phyloP scores from a whole-genome alignment of 192 early-diverging fungal species.

The Coemansia sp. region DNA sequence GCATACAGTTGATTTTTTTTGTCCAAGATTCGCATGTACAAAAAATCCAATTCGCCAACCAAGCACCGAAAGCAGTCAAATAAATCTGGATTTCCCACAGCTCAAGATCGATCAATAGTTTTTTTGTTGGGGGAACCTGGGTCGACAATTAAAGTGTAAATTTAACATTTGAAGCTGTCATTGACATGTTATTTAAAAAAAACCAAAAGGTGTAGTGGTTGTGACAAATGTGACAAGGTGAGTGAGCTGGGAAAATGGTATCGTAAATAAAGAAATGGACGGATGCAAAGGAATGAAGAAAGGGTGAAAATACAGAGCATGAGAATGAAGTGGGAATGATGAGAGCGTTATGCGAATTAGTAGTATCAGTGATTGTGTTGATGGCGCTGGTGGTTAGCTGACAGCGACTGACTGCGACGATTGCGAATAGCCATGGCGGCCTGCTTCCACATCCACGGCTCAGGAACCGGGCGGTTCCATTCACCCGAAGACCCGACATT shows the following conservation, averaged over 20 bases:
- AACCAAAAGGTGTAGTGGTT: too few species aligned
- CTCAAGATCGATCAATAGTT: not conserved
- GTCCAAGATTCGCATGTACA: not conserved
- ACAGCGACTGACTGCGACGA: conserved; percentile 48
- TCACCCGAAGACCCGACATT: conserved; percentile 16
- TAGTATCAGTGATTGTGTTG: conserved; percentile 2
- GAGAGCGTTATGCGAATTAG: too few species aligned
- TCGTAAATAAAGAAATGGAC: too few species aligned
- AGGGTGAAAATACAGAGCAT: not conserved
- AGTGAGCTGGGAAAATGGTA: too few species aligned
- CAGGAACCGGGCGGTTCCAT: conserved; percentile 32
- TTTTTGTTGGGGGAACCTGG: not conserved
- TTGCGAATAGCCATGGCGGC: conserved; percentile 49
- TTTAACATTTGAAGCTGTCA: too few species aligned
- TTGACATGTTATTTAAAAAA: too few species aligned
- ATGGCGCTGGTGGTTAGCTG: conserved; percentile 20
- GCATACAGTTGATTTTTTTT: not conserved
- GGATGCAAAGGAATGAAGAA: too few species aligned
- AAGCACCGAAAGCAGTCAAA: not conserved
- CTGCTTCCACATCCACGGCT: conserved; percentile 54
- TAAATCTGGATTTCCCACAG: not conserved
- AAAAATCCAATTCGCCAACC: not conserved
- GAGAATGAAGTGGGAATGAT: not conserved
- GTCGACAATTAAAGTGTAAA: too few species aligned
- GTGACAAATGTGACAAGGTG: too few species aligned